phyloP scores from a whole-genome alignment of 768 basidiomycete species.

The Hericium rajendrae region DNA sequence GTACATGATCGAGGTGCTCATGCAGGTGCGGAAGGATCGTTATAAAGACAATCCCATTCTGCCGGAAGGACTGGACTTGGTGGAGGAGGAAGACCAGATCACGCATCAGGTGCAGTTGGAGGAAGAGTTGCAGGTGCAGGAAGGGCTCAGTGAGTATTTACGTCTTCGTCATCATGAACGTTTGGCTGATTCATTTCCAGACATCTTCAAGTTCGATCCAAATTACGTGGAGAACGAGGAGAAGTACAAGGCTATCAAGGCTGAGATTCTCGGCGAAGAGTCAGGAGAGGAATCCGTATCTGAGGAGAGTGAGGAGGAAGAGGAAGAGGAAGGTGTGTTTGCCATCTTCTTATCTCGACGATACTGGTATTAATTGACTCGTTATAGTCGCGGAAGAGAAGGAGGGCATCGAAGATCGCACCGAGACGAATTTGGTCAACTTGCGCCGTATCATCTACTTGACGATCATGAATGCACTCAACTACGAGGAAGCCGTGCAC shows the following conservation, averaged over 20 bases:
- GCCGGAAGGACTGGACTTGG: slow-evolving; percentile 89
- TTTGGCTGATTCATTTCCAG: slow-evolving; percentile 29
- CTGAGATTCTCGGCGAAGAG: slow-evolving; percentile 88
- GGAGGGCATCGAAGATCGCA: slow-evolving; percentile 88
- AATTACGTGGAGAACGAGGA: slow-evolving; percentile 87
- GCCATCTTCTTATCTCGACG: background rate
- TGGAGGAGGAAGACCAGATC: slow-evolving; percentile 97
- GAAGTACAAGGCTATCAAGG: slow-evolving; percentile 84
- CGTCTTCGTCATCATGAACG: background rate
- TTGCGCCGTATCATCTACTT: slow-evolving; percentile 89
- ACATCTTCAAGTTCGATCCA: slow-evolving; percentile 92
- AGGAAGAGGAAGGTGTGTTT: slow-evolving; percentile 41
- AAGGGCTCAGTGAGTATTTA: slow-evolving; percentile 72
- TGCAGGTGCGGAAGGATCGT: slow-evolving; percentile 98
- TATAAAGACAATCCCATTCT: slow-evolving; percentile 97
- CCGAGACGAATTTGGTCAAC: slow-evolving; percentile 93
- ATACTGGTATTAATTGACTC: slow-evolving; percentile 6
- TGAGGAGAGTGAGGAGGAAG: slow-evolving; percentile 52
- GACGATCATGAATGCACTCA: slow-evolving; percentile 97
- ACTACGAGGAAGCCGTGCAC: slow-evolving; percentile 98
- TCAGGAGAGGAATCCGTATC: slow-evolving; percentile 60
- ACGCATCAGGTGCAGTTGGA: slow-evolving; percentile 90
- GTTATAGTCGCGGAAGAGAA: slow-evolving; percentile 59
- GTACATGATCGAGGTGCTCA: slow-evolving; percentile 99
- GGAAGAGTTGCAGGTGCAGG: slow-evolving; percentile 89